These are phyloP conservation scores for Trichoderma brevicompactum DNA, from an alignment of 2,329 filamentous ascomycete species.

Conservation along the genomic window DNA sequence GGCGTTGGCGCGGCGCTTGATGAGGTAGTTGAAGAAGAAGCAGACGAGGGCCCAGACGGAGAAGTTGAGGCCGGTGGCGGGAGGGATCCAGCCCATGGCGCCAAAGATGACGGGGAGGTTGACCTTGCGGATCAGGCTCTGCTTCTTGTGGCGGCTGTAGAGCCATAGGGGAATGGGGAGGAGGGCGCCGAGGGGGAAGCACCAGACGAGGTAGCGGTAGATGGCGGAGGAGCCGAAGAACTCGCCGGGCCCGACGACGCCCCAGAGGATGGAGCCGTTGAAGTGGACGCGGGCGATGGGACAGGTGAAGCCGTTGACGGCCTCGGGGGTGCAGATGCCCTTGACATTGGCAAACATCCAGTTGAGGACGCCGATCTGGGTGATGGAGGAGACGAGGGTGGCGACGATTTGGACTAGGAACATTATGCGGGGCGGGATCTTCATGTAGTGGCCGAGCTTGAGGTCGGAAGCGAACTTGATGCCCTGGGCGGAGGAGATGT, in stretches of 20 bases:
- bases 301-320: constrained; percentile 87
- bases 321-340: constrained; percentile 75
- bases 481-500: constrained; percentile 85
- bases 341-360: constrained; percentile 85
- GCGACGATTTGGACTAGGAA: constrained; percentile 79
- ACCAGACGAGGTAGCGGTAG: constrained; percentile 79
- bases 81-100: constrained; percentile 83
- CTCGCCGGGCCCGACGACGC: constrained; percentile 78
- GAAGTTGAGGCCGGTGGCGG: constrained; percentile 85
- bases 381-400: constrained; percentile 75
- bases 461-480: constrained; percentile 88
- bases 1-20: constrained; percentile 68
- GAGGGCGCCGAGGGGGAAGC: constrained; percentile 76
- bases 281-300: constrained; percentile 87
- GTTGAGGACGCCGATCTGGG: constrained; percentile 82
- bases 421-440: constrained; percentile 77
- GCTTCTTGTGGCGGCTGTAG: constrained; percentile 62
- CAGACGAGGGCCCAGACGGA: constrained; percentile 85
- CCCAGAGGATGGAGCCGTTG: constrained; percentile 89
- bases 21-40: constrained; percentile 79
- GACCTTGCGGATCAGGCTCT: constrained; percentile 72
- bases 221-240: constrained; percentile 80
- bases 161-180: constrained; percentile 77
- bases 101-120: constrained; percentile 85
- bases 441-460: constrained; percentile 88